Evolutionary conservation across 805 yeast genomes (phyloP).

Genomic region (Candida corydali): DNA sequence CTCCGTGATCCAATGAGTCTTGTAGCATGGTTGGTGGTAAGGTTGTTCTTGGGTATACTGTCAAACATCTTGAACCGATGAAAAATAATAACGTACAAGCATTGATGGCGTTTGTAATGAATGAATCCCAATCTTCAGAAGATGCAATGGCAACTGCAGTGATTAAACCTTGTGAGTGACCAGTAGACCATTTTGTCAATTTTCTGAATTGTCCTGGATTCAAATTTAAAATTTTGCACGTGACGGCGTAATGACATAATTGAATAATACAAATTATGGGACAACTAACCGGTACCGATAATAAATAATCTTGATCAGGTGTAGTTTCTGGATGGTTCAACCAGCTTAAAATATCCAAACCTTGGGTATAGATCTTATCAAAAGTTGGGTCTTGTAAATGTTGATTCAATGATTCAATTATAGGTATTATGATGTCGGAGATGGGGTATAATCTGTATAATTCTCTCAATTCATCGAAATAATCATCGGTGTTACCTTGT

Average conservation of each 20-base stretch:
- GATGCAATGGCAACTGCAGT: slow-evolving; percentile 90
- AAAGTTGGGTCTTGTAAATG: slow-evolving; percentile 73
- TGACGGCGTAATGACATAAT: slow-evolving; percentile 85
- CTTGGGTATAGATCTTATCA: slow-evolving; percentile 88
- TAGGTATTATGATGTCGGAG: slow-evolving; percentile 66
- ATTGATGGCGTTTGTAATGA: slow-evolving; percentile 65
- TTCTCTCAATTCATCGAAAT: slow-evolving; percentile 92
- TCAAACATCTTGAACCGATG: slow-evolving; percentile 89
- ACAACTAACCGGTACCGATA: slow-evolving; percentile 90
- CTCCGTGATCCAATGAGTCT: slow-evolving; percentile 90
- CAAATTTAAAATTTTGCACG: slow-evolving; percentile 78
- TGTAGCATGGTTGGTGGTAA: slow-evolving; percentile 89
- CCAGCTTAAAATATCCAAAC: slow-evolving; percentile 87
- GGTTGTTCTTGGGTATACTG: slow-evolving; percentile 88
- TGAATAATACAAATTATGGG: slow-evolving; percentile 97
- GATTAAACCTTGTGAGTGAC: slow-evolving; percentile 88
- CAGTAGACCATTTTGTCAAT: slow-evolving; percentile 69
- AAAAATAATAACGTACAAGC: slow-evolving; percentile 84
- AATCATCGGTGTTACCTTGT: slow-evolving; percentile 97
- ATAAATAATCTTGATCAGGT: slow-evolving; percentile 83
- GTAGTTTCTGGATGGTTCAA: slow-evolving; percentile 77
- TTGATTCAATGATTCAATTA: slow-evolving; percentile 63
- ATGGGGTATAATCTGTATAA: slow-evolving; percentile 70
- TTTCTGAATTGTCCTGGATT: slow-evolving; percentile 85
- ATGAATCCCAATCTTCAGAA: slow-evolving; percentile 79